Conservation (phyloP, 192 early-diverging fungal species). For the Backusella tarrabulga region DNA sequence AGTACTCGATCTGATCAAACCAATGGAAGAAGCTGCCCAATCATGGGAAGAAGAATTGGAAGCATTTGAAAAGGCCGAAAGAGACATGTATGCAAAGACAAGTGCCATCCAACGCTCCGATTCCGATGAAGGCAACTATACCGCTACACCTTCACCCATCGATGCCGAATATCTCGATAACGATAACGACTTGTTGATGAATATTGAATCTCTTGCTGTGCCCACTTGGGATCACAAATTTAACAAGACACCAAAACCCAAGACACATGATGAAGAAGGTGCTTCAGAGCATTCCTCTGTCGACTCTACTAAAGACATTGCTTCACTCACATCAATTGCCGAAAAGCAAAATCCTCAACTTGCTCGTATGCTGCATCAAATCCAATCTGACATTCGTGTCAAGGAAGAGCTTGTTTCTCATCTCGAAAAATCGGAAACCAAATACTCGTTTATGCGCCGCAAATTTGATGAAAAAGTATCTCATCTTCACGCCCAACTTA, state of each 20-base stretch:
- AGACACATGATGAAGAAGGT: neutral
- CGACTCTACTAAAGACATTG: neutral
- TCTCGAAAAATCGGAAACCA: constrained; percentile 54
- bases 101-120: constrained; percentile 12
- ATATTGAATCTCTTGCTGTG: constrained; percentile 25
- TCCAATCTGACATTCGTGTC: constrained; percentile 56
- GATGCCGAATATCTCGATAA: neutral
- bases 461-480: constrained; percentile 74
- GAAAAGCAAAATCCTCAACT: constrained; percentile 32
- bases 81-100: neutral
- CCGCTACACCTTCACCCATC: constrained; percentile 14
- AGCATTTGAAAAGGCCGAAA: constrained; percentile 31
- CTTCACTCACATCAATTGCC: neutral
- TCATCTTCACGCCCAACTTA: constrained; percentile 56
- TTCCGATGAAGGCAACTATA: constrained; percentile 30
- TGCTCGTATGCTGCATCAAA: constrained; percentile 55
- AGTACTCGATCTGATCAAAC: constrained; percentile 32
- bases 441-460: constrained; percentile 54
- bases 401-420: constrained; percentile 62
- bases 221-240: constrained; percentile 25
- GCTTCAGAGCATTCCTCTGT: neutral
- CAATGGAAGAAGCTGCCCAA: constrained; percentile 22
- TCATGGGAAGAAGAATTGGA: constrained; percentile 36
- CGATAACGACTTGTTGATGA: constrained; percentile 14
- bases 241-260: neutral